Evolutionary conservation across 352 stramenopile genomes (phyloP).

Genomic region (Globisporangium perplexum): DNA sequence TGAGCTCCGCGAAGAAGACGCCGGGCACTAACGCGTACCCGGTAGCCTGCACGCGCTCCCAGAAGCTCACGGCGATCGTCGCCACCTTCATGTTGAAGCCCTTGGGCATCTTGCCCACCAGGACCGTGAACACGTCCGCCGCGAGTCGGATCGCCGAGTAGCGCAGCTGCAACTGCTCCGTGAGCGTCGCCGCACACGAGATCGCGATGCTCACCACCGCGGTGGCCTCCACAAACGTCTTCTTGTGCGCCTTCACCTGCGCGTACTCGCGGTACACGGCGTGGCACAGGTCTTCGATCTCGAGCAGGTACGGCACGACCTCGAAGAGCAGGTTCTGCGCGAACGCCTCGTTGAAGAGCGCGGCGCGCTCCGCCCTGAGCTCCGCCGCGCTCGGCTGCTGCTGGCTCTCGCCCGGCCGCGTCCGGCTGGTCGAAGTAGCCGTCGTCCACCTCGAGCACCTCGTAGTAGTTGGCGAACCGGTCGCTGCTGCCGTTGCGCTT

Average conservation of each 20-base stretch:
- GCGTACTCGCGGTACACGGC: conserved; percentile 21
- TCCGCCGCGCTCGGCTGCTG: background rate
- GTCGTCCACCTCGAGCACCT: conserved; percentile 16
- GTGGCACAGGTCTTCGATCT: conserved; percentile 18
- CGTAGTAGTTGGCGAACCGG: conserved; percentile 20
- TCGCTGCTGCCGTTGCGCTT: background rate
- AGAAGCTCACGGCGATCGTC: conserved; percentile 2
- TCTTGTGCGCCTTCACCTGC: conserved; percentile 25
- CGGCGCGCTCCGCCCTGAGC: conserved; percentile 3
- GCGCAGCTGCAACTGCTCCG: conserved; percentile 15
- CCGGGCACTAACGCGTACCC: conserved; percentile 17
- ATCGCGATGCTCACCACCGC: conserved; percentile 26
- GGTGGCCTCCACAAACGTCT: conserved; percentile 30
- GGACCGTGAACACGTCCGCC: conserved; percentile 15
- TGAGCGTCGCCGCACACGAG: conserved; percentile 11
- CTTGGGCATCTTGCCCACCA: conserved; percentile 3
- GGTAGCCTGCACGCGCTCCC: conserved; percentile 5
- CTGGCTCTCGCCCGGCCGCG: too few relatives aligned
- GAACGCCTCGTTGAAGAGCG: conserved; percentile 19
- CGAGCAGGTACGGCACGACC: conserved; percentile 22
- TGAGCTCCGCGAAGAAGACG: conserved; percentile 17
- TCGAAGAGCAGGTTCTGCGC: conserved; percentile 20
- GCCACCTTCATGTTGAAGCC: conserved; percentile 1
- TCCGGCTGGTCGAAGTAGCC: conserved; percentile 17
- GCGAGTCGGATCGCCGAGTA: conserved; percentile 17